A percentile compares a stretch with the other conserved stretches of the same genome.
These are phyloP conservation scores for Globisporangium okanoganense DNA, from an alignment of 352 stramenopile species.

Conservation along the genomic window DNA sequence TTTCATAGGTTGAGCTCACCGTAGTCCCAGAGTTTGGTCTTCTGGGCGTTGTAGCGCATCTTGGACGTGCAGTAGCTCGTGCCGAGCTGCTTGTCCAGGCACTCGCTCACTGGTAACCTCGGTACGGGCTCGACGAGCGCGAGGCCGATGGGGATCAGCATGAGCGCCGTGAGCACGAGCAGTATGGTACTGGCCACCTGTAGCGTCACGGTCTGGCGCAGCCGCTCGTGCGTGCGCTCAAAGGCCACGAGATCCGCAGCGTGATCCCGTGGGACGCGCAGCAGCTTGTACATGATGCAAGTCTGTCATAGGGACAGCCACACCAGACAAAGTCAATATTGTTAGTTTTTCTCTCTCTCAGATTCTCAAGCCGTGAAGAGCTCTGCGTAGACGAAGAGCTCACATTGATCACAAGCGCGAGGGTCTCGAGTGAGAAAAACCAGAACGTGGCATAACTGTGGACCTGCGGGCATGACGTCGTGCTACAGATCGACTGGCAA, in stretches of 20 bases:
- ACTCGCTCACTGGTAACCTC: slow-evolving; percentile 18
- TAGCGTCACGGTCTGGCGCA: slow-evolving; percentile 19
- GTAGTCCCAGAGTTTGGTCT: slow-evolving; percentile 46
- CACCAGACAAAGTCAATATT: background rate
- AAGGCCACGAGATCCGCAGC: background rate
- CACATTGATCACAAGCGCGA: slow-evolving; percentile 36
- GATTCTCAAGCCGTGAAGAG: too few species aligned
- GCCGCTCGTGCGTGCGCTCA: slow-evolving; percentile 3
- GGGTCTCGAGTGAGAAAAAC: slow-evolving; percentile 38
- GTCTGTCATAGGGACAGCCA: slow-evolving; percentile 18
- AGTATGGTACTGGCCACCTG: slow-evolving; percentile 20
- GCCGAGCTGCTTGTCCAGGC: slow-evolving; percentile 27
- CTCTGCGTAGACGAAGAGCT: background rate
- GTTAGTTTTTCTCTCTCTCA: too few species aligned
- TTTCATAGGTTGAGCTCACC: slow-evolving; percentile 18
- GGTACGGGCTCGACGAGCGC: slow-evolving; percentile 8
- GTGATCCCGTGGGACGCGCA: slow-evolving; percentile 9
- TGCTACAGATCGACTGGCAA: slow-evolving; percentile 25
- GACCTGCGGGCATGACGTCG: slow-evolving; percentile 19
- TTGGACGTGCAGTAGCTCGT: slow-evolving; percentile 28
- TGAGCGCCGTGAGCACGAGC: slow-evolving; percentile 19
- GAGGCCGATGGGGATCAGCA: slow-evolving; percentile 21
- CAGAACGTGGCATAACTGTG: slow-evolving; percentile 29
- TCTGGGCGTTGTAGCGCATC: slow-evolving; percentile 26
- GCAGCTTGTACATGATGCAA: slow-evolving; percentile 29